Evolutionary conservation across 192 early-diverging fungal species (phyloP), one percentile per base, ranked within the genome.

Genomic region (Chytriomyces sp.): DNA sequence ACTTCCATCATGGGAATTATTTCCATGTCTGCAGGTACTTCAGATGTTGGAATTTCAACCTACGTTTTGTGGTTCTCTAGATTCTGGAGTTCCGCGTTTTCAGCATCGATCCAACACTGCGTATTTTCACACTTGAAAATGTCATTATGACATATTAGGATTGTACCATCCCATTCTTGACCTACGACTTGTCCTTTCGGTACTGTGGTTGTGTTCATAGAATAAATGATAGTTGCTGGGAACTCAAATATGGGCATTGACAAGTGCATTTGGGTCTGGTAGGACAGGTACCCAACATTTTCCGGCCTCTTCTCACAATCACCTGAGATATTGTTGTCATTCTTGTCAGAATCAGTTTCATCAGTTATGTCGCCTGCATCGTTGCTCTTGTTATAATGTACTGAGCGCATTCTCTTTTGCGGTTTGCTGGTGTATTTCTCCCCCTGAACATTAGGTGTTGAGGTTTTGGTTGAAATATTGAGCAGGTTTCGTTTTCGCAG

Each of bases 361-460:
- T 67, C 44, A 28, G 28, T 11, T 35, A 1, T 2, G 0, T 35
- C 28, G 2, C 28, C 28, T 2, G 28, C 28, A 35, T 2, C 2
- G 0, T 35, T 2, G 28, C 28, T 35, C 28, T 35, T 2, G 2
- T 35, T 2, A 1, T 35, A 35, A 1, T 35, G 0, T 0, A 35
- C 28, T 1, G 28, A 35, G 28, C 2, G 28, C 28, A 1, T 35
- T 35, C 2, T 35, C 6, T 44, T 23, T 23, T 4, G 11, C 23
- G 6, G 66, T 11, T n/a, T 47, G 43, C 44, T 48, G 3, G 2
- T 0, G 2, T 18, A 13, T 18, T 67, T 48, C 66, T 67, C 66
- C 66, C 66, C 66, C 66, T 67, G 66, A 67, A 67, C 66, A 18
- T 5, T 45, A 47, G 66, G 66, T 45, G 66, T 28, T n/a, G 10